phyloP scores from a whole-genome alignment of 768 basidiomycete species.

The Tephrocybe rancida region DNA sequence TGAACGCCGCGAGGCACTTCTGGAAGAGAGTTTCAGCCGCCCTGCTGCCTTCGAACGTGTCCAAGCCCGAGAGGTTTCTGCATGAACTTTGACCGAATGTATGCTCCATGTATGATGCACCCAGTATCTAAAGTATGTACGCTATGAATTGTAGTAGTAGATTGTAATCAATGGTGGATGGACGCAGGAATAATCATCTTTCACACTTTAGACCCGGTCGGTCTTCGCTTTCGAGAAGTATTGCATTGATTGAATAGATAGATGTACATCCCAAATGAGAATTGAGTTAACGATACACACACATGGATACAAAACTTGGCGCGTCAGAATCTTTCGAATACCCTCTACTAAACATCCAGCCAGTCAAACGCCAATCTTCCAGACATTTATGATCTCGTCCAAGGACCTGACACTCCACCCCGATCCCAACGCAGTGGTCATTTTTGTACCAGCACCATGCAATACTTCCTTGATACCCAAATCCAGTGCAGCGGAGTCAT shows the following conservation, averaged over 20 bases:
- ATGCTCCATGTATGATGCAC: not conserved
- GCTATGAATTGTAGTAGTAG: conserved; percentile 10
- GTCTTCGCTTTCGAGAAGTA: too few species aligned
- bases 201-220: too few species aligned
- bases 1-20: conserved; percentile 42
- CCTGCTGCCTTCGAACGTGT: conserved; percentile 36
- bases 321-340: not conserved
- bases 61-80: conserved; percentile 9
- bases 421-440: conserved; percentile 67
- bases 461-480: conserved; percentile 80
- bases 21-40: conserved; percentile 40
- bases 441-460: conserved; percentile 82
- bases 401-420: conserved; percentile 76
- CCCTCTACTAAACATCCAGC: not conserved
- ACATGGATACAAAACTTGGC: not conserved
- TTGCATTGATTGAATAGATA: too few species aligned
- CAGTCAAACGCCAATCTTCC: conserved; percentile 34
- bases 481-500: conserved; percentile 37
- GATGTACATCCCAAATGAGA: not conserved
- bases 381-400: conserved; percentile 64
- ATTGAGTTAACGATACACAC: not conserved
- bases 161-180: conserved; percentile 10
- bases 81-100: conserved; percentile 4
- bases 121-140: not conserved
- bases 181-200: not conserved